phyloP scores from a whole-genome alignment of 2,329 filamentous ascomycete species.

The Verticillium zaregamsianum region DNA sequence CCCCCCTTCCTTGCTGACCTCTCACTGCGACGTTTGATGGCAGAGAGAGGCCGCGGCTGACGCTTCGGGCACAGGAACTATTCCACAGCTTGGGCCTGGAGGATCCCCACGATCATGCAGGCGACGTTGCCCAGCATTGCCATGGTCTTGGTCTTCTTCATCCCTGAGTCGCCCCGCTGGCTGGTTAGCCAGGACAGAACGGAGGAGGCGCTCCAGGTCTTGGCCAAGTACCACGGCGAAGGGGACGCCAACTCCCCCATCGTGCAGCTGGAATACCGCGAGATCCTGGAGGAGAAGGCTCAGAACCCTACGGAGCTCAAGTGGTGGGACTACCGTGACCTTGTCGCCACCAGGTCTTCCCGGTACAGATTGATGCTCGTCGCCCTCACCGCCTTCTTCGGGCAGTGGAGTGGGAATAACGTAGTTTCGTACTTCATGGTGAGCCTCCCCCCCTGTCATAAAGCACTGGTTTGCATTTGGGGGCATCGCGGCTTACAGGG shows the following conservation, averaged over 20 bases:
- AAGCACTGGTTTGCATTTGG: no score
- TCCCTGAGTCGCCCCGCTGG: no score
- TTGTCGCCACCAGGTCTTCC: conserved; percentile 28
- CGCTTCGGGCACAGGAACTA: conserved; percentile 44
- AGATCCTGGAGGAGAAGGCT: conserved; percentile 20
- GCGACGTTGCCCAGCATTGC: no score
- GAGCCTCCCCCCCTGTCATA: neutral
- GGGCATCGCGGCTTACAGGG: neutral
- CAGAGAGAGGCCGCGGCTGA: no score
- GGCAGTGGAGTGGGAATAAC: conserved; percentile 30
- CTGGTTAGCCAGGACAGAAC: conserved; percentile 34
- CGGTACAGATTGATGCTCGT: conserved; percentile 30
- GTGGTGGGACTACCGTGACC: conserved; percentile 37
- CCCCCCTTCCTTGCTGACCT: no score
- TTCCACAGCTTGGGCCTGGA: no score
- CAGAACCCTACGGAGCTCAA: conserved; percentile 29
- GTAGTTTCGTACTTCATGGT: conserved; percentile 25
- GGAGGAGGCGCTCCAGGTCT: conserved; percentile 33
- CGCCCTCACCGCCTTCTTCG: conserved; percentile 30
- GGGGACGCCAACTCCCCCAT: conserved; percentile 32
- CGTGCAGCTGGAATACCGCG: conserved; percentile 33
- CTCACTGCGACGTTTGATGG: no score
- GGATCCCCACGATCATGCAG: no score
- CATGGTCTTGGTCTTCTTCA: no score
- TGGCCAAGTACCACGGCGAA: conserved; percentile 32